These are phyloP conservation scores for Stylosanthes scabra DNA, from an alignment of 331 rosid genomes.

Conservation along the genomic window DNA sequence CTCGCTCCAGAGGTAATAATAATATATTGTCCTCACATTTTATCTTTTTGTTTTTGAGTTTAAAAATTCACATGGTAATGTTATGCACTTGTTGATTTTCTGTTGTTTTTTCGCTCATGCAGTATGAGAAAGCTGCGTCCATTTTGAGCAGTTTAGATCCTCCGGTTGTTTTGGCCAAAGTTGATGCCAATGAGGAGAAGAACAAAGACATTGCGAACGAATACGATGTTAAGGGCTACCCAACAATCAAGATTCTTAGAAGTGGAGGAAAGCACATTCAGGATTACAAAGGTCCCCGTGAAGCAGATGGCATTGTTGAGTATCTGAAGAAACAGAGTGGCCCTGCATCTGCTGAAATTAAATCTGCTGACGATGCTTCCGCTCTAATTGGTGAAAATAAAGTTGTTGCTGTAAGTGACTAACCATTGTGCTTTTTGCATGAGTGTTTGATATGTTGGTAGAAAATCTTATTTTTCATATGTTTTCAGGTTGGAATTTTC, in stretches of 20 bases:
- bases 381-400: conserved; percentile 62
- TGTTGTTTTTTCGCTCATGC: conserved; percentile 23
- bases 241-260: conserved; percentile 86
- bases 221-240: conserved; percentile 72
- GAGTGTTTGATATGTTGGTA: not conserved
- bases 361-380: conserved; percentile 69
- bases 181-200: conserved; percentile 75
- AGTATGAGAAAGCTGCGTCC: conserved; percentile 94
- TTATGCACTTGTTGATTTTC: conserved; percentile 29
- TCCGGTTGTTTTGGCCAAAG: conserved; percentile 76
- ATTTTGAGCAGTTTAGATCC: conserved; percentile 78
- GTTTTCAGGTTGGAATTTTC: conserved; percentile 83
- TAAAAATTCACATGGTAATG: not conserved
- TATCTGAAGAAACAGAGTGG: conserved; percentile 89
- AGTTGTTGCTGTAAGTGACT: conserved; percentile 70
- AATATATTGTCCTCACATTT: not conserved
- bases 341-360: conserved; percentile 79
- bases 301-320: conserved; percentile 82
- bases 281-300: conserved; percentile 92
- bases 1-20: conserved; percentile 90
- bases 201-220: conserved; percentile 66
- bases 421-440: conserved; percentile 1
- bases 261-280: conserved; percentile 79
- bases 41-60: not conserved
- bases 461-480: not conserved